phyloP scores from a whole-genome alignment of 108 stramenopile genomes.

The Pinguiococcus pyrenoidosus region DNA sequence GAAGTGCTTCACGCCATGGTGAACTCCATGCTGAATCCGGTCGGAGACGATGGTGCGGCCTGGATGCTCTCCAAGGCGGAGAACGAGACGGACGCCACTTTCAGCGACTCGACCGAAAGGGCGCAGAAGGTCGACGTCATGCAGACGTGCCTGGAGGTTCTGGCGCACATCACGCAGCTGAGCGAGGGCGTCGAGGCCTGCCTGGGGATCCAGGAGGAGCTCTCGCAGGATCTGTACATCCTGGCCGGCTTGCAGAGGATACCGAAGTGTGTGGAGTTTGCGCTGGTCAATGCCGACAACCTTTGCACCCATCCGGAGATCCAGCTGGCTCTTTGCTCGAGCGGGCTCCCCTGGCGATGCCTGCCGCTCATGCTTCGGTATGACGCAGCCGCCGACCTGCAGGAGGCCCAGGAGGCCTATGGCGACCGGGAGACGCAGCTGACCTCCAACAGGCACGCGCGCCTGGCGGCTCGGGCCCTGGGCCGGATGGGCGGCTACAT shows the following conservation, averaged over 20 bases:
- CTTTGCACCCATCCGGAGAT: no score
- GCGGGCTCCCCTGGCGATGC: constrained; percentile 55
- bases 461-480: constrained; percentile 45
- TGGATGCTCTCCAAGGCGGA: background rate
- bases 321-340: no score
- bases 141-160: constrained; percentile 18
- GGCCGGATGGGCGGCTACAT: constrained; percentile 51
- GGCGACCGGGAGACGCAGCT: constrained; percentile 35
- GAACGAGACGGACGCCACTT: no score
- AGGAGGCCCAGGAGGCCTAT: constrained; percentile 21
- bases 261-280: constrained; percentile 27
- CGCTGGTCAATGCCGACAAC: no score
- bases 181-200: constrained; percentile 37
- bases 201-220: background rate
- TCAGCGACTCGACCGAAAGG: no score
- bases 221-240: constrained; percentile 6
- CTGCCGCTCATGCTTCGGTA: constrained; percentile 38
- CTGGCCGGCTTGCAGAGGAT: background rate
- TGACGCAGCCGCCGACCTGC: constrained; percentile 53
- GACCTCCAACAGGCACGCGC: constrained; percentile 45
- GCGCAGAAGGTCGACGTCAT: background rate
- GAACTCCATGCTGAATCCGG: background rate
- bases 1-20: constrained; percentile 35
- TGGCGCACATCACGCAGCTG: constrained; percentile 40
- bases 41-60: constrained; percentile 1